Base-by-base conservation (phyloP, 176 grass and related monocot genomes). In the Musa beccarii region DNA sequence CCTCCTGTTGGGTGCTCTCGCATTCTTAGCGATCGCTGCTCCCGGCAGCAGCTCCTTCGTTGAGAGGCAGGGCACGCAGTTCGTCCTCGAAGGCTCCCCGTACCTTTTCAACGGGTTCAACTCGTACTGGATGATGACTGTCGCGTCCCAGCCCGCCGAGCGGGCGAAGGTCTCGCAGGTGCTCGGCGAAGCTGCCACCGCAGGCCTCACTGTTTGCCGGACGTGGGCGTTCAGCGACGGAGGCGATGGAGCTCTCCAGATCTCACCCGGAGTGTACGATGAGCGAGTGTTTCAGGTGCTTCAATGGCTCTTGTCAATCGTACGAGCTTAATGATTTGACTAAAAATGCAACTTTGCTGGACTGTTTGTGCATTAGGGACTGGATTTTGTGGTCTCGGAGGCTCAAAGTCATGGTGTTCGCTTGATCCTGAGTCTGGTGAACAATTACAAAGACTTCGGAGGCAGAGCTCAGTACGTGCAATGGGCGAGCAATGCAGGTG, bases 221-320 rank as follows among this genome's bases (percentile, higher is more conserved):
- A 84, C 86, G 1, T 88, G 86, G 86, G 86, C 82, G 56, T 88
- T 88, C 19, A 63, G 13, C 72, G 86, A 84, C 76, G 79, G 86
- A 1, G 79, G 69, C 13, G 62, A 84, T 11, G 4, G 78, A 8
- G 86, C 86, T 21, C 79, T 88, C 76, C 82, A 88, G 53, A 11
- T 56, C 49, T 84, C 75, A 2, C 34, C 79, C 0, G 86, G 86
- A 2, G 54, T 88, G 2, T 88, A 88, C 19, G 75, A 82, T 12
- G 86, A 88, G 52, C 50, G 54, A 64, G 65, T 79, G 2, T 79
- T 79, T 49, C 76, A 70, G 64, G 76, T 68, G n/a, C 34, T 6
- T 43, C 34, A 0, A 6, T 43, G 34, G 34, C 34, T 43, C 4
- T 43, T 5, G 34, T 43, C 3, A 43, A 43, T 6, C 34, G 34